Evolutionary conservation across 2,329 filamentous ascomycete genomes (phyloP).

Genomic region (Diaporthe sp.): DNA sequence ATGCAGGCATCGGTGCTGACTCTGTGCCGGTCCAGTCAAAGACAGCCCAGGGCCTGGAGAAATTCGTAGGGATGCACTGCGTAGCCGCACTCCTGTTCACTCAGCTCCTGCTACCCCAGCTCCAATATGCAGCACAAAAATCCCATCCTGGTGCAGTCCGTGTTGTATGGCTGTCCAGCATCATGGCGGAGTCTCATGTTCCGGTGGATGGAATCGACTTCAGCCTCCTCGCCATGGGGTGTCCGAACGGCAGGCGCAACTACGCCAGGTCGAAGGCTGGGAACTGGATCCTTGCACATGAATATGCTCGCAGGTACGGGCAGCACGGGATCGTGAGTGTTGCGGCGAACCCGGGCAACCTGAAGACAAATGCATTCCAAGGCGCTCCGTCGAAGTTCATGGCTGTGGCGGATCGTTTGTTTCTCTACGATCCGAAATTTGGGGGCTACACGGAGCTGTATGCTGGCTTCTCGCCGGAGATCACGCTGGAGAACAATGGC

Average conservation of each 20-base stretch:
- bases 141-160: constrained; percentile 21
- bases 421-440: constrained; percentile 42
- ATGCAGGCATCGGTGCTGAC: constrained; percentile 53
- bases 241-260: constrained; percentile 11
- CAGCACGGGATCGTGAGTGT: constrained; percentile 44
- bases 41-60: constrained; percentile 41
- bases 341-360: constrained; percentile 46
- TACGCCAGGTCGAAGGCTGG: constrained; percentile 47
- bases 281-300: constrained; percentile 41
- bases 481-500: constrained; percentile 46
- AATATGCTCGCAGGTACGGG: constrained; percentile 43
- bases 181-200: neutral
- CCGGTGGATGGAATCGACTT: constrained; percentile 28
- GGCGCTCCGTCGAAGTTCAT: neutral
- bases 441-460: constrained; percentile 57
- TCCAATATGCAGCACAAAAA: constrained; percentile 19
- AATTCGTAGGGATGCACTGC: constrained; percentile 38
- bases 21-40: constrained; percentile 44
- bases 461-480: constrained; percentile 52
- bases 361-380: constrained; percentile 43
- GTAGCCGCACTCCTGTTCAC: constrained; percentile 37
- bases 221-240: constrained; percentile 24
- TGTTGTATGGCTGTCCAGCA: constrained; percentile 37
- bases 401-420: constrained; percentile 5
- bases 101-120: constrained; percentile 34